Base-by-base conservation (phyloP, 345 rosid genomes). In the Rhizophora apiculata region DNA sequence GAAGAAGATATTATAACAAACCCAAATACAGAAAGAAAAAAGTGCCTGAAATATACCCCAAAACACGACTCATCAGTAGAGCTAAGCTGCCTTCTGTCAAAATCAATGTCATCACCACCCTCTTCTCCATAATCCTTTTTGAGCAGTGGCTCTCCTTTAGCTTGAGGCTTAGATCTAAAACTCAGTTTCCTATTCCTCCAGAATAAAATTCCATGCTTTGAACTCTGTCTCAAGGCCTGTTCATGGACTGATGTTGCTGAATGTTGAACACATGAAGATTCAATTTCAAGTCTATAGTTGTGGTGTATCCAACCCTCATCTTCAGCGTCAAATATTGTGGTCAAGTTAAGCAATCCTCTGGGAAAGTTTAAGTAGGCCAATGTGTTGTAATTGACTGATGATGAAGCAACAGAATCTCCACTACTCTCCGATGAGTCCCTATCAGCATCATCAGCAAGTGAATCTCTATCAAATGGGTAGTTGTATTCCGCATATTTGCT, bases 31-130 rank as follows among this genome's bases (percentile, higher is more conserved):
- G 37, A 24, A 26, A 55, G 18, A 39, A 2, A 55, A 8, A 3
- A 5, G 29, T 9, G 22, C 4, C 29, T 8, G 60, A 56, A 66
- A 22, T 9, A 32, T 71, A 83, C 86, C 79, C 72, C 84, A 39
- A 31, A 76, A 80, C 70, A 72, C 73, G 87, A 81, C 74, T 84
- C 92, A 58, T 88, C 89, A 69, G 81, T 77, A 13, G 87, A 84
- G 78, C 85, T 86, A 39, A 84, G 85, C 81, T 84, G 88, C 62
- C 93, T 65, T 60, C 93, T 77, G 60, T 83, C 89, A 71, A 63
- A 85, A 68, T 87, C 96, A 70, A 83, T 80, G 68, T 85, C 89
- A 39, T 85, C 88, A 15, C 91, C 90, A 24, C 93, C 93, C 68
- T 82, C 87, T 64, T 88, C 89, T 64, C 81, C 77, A 62, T 73